These are phyloP conservation scores for Hysterium pulicare DNA, from an alignment of 2,329 filamentous ascomycete species.

Conservation along the genomic window DNA sequence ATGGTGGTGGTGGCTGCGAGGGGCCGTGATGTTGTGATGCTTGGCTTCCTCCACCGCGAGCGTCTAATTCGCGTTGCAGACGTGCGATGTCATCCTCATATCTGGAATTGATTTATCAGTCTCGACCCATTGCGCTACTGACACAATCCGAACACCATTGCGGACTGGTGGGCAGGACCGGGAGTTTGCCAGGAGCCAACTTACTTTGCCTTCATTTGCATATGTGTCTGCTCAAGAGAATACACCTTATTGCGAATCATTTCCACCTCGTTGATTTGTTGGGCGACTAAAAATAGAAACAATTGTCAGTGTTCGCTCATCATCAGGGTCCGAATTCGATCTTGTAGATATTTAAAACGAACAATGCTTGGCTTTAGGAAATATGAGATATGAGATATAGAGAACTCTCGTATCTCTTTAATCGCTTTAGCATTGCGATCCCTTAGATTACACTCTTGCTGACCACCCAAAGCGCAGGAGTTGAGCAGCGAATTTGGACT, in stretches of 20 bases:
- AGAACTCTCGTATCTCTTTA: too few relatives aligned
- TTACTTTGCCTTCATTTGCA: conserved; percentile 88
- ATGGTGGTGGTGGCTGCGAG: conserved; percentile 77
- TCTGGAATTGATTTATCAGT: too few relatives aligned
- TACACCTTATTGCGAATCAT: conserved; percentile 91
- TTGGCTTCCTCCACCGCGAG: conserved; percentile 60
- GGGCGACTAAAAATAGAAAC: conserved; percentile 61
- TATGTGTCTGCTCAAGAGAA: conserved; percentile 84
- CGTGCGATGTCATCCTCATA: conserved; percentile 89
- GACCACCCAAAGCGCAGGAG: too few relatives aligned
- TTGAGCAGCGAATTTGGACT: conserved; percentile 44
- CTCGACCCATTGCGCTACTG: conserved; percentile 14
- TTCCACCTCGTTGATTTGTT: conserved; percentile 92
- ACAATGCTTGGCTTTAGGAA: too few relatives aligned
- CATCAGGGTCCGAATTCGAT: neutral
- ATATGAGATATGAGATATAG: too few relatives aligned
- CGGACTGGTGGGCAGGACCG: neutral
- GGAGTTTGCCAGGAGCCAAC: too few relatives aligned
- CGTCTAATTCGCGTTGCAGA: conserved; percentile 83
- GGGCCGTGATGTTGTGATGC: conserved; percentile 74
- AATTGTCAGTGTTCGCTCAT: neutral
- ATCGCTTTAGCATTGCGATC: too few relatives aligned
- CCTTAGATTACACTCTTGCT: too few relatives aligned
- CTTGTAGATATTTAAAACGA: too few relatives aligned
- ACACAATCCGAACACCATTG: neutral